These are phyloP conservation scores for Durotheca rogersii DNA, from an alignment of 495 filamentous ascomycete species.

Conservation along the genomic window DNA sequence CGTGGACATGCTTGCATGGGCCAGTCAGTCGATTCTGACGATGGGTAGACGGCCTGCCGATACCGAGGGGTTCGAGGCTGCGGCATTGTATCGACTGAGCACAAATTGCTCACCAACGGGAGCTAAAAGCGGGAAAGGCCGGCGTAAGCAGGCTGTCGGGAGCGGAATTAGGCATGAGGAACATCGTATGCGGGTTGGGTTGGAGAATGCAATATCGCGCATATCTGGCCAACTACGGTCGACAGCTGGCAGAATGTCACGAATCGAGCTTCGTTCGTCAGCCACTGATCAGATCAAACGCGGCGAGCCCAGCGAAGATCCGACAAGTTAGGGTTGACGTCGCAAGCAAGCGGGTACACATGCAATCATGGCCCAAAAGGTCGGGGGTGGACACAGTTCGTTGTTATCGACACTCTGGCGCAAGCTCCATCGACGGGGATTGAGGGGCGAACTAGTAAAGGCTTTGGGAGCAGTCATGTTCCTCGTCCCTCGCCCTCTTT, in stretches of 20 bases:
- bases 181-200: conserved; percentile 6
- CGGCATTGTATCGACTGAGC: neutral
- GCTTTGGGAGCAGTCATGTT: conserved; percentile 5
- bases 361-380: conserved; percentile 28
- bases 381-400: conserved; percentile 27
- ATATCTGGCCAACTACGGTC: conserved; percentile 14
- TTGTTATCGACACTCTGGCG: conserved; percentile 13
- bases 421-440: conserved; percentile 20
- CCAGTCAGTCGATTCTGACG: neutral
- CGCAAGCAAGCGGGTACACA: conserved; percentile 15
- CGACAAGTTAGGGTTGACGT: conserved; percentile 15
- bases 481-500: conserved; percentile 2
- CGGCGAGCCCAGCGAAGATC: conserved; percentile 20
- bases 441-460: conserved; percentile 10
- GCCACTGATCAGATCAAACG: conserved; percentile 2
- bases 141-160: conserved; percentile 21
- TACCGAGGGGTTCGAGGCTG: conserved; percentile 6
- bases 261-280: conserved; percentile 6
- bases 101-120: conserved; percentile 9
- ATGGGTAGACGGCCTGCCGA: conserved; percentile 4
- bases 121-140: conserved; percentile 30
- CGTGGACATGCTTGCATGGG: too few relatives aligned
- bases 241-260: conserved; percentile 1
- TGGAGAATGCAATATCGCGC: conserved; percentile 11
- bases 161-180: conserved; percentile 1